Evolutionary conservation across 305 asterid species (phyloP).

Genomic region (Plantago coronopus): DNA sequence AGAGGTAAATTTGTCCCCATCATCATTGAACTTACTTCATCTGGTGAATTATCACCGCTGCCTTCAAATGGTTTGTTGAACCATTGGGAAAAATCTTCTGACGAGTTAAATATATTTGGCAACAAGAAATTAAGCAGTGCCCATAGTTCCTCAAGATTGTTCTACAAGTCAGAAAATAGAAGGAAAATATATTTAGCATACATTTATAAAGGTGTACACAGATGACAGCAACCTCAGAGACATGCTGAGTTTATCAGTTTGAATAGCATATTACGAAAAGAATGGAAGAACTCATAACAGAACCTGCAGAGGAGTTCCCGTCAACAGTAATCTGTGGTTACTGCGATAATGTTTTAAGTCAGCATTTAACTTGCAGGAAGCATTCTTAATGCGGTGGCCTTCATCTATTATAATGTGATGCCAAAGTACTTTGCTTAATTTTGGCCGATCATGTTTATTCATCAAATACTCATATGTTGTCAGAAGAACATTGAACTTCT

Average conservation of each 20-base stretch:
- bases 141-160: slow-evolving; percentile 99
- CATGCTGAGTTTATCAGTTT: slow-evolving; percentile 7
- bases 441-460: slow-evolving; percentile 99
- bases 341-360: slow-evolving; percentile 90
- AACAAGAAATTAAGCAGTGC: slow-evolving; percentile 96
- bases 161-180: slow-evolving; percentile 39
- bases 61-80: slow-evolving; percentile 97
- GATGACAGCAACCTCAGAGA: slow-evolving; percentile 6
- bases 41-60: slow-evolving; percentile 82
- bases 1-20: slow-evolving; percentile 4
- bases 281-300: slow-evolving; percentile 14
- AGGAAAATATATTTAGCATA: slow-evolving; percentile 17
- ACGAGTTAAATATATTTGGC: slow-evolving; percentile 95
- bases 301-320: slow-evolving; percentile 98
- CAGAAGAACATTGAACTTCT: slow-evolving; percentile 89
- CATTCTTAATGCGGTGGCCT: slow-evolving; percentile 99
- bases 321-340: slow-evolving; percentile 90
- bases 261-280: slow-evolving; percentile 1
- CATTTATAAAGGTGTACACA: slow-evolving; percentile 13
- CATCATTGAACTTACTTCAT: slow-evolving; percentile 52
- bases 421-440: slow-evolving; percentile 89
- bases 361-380: slow-evolving; percentile 99
- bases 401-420: slow-evolving; percentile 96
- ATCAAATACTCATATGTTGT: slow-evolving; percentile 97
- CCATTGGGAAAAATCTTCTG: slow-evolving; percentile 99